Conservation (phyloP, 2,329 filamentous ascomycete genomes). For the Pseudocercospora eumusae region DNA sequence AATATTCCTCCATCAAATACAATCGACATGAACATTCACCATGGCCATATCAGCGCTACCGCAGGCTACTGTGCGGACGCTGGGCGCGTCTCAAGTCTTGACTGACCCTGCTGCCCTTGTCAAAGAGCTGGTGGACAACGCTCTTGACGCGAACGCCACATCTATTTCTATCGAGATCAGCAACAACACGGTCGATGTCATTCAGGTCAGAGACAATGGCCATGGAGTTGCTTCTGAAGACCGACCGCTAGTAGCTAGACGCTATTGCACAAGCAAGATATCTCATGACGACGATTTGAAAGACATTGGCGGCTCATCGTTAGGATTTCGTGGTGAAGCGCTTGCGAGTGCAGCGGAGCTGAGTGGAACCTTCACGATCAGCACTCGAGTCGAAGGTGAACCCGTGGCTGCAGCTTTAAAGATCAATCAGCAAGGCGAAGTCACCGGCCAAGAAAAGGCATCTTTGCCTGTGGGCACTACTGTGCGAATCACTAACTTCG, state of each 20-base stretch:
- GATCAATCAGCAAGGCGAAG: slow-evolving; percentile 53
- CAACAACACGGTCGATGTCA: slow-evolving; percentile 65
- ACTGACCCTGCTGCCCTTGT: slow-evolving; percentile 62
- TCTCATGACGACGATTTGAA: slow-evolving; percentile 63
- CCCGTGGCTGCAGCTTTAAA: slow-evolving; percentile 57
- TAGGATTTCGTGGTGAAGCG: slow-evolving; percentile 78
- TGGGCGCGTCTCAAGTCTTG: slow-evolving; percentile 64
- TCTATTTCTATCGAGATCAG: slow-evolving; percentile 66
- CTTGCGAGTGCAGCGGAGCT: slow-evolving; percentile 66
- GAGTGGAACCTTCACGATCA: slow-evolving; percentile 59
- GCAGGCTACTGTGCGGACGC: slow-evolving; percentile 51
- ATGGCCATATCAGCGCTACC: slow-evolving; percentile 49
- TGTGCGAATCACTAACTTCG: slow-evolving; percentile 61
- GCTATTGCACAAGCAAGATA: slow-evolving; percentile 75
- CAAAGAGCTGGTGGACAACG: slow-evolving; percentile 78
- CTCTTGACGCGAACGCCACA: slow-evolving; percentile 70
- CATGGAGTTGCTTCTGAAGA: slow-evolving; percentile 66
- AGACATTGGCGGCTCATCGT: slow-evolving; percentile 56
- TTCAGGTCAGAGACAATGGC: slow-evolving; percentile 75
- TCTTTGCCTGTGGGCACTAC: slow-evolving; percentile 69
- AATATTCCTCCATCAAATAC: neutral
- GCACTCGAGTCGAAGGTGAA: slow-evolving; percentile 64
- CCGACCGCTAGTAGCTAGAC: slow-evolving; percentile 62
- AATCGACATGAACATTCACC: slow-evolving; percentile 11
- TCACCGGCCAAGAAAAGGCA: slow-evolving; percentile 44